Conservation (phyloP, 129 eudicot species). For the Lactuca sativa region DNA sequence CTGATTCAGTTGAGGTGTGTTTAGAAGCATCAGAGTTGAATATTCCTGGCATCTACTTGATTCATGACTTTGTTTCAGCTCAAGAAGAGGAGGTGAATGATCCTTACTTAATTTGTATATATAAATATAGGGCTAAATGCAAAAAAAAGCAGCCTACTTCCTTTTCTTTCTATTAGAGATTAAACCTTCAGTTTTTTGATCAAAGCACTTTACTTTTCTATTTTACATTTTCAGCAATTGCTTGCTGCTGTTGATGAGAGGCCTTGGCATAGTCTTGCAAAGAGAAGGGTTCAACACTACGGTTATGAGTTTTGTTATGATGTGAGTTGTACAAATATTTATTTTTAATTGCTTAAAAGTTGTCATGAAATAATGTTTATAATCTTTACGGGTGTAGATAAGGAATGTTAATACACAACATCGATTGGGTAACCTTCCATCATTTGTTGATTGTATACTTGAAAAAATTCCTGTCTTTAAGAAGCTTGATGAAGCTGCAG, state of each 20-base stretch:
- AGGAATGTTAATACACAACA: conserved; percentile 76
- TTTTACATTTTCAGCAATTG: conserved; percentile 54
- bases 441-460: conserved; percentile 57
- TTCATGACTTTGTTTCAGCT: conserved; percentile 73
- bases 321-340: conserved; percentile 42
- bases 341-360: neutral
- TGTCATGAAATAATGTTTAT: neutral
- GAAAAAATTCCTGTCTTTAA: conserved; percentile 50
- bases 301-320: conserved; percentile 89
- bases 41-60: conserved; percentile 79
- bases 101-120: conserved; percentile 16
- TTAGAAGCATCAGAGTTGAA: conserved; percentile 66
- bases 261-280: conserved; percentile 90
- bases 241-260: conserved; percentile 87
- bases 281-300: conserved; percentile 97
- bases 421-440: conserved; percentile 83
- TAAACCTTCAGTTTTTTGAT: no score
- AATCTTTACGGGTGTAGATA: conserved; percentile 49
- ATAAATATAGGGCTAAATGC: no score
- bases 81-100: conserved; percentile 77
- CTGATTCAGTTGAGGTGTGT: conserved; percentile 55
- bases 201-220: no score
- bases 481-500: conserved; percentile 53
- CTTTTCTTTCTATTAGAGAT: no score
- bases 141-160: no score